Evolutionary conservation across 176 grass and related monocot species (phyloP).

Genomic region (Aegilops bicornis): DNA sequence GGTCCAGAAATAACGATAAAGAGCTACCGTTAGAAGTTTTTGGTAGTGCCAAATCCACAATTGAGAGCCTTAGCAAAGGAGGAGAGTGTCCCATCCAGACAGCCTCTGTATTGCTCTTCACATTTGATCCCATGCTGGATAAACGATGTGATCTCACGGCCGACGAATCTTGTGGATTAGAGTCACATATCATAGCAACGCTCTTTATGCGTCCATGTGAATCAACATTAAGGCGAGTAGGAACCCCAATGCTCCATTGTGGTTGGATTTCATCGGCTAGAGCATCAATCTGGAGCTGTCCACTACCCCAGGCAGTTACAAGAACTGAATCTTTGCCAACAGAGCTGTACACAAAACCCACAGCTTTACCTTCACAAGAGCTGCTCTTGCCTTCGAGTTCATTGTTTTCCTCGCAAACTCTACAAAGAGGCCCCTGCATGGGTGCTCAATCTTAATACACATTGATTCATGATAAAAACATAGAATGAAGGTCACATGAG

Average conservation of each 20-base stretch:
- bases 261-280: constrained; percentile 97
- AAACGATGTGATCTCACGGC: constrained; percentile 30
- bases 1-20: constrained; percentile 76
- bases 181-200: constrained; percentile 90
- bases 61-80: constrained; percentile 78
- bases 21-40: constrained; percentile 37
- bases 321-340: constrained; percentile 89
- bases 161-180: constrained; percentile 44
- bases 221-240: constrained; percentile 59
- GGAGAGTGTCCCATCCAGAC: constrained; percentile 54
- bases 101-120: constrained; percentile 41
- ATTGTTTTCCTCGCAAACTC: constrained; percentile 62
- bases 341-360: constrained; percentile 81
- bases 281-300: constrained; percentile 83
- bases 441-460: constrained; percentile 26
- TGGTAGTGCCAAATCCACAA: constrained; percentile 80
- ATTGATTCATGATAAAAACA: constrained; percentile 20
- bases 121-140: constrained; percentile 46
- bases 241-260: constrained; percentile 60
- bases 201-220: constrained; percentile 60
- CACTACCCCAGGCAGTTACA: constrained; percentile 79
- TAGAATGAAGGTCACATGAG: background rate
- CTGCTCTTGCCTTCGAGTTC: constrained; percentile 48
- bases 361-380: constrained; percentile 64
- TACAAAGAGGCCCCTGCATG: constrained; percentile 86